A percentile compares a stretch with the other conserved stretches of the same genome.
phyloP scores from a whole-genome alignment of 257 asterid genomes.

The Rehmannia glutinosa region DNA sequence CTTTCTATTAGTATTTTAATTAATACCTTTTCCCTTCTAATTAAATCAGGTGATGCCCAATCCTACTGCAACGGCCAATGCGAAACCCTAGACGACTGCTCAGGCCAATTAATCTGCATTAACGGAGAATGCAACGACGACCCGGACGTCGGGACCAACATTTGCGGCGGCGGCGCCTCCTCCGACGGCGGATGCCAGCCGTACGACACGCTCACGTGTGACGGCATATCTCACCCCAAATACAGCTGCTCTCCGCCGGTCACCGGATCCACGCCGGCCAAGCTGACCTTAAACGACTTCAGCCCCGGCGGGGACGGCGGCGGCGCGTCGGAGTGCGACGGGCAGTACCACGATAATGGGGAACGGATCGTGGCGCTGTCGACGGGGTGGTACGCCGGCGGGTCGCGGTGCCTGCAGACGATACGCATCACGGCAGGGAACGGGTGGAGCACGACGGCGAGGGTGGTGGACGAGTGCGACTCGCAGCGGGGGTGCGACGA shows the following conservation, averaged over 20 bases:
- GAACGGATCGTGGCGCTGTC: too few species aligned
- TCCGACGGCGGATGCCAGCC: slow-evolving; percentile 7
- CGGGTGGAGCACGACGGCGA: slow-evolving; percentile 34
- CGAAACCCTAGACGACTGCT: slow-evolving; percentile 20
- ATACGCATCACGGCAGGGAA: slow-evolving; percentile 14
- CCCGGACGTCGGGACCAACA: slow-evolving; percentile 26
- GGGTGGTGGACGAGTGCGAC: slow-evolving; percentile 48
- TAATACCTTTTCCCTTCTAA: neutral
- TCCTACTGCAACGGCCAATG: slow-evolving; percentile 33
- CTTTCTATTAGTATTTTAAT: too few species aligned
- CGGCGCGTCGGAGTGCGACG: too few species aligned
- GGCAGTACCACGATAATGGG: too few species aligned
- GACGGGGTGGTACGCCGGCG: too few species aligned
- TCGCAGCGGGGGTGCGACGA: slow-evolving; percentile 26
- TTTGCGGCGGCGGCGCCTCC: slow-evolving; percentile 15
- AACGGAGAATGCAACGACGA: slow-evolving; percentile 36
- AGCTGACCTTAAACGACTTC: slow-evolving; percentile 34
- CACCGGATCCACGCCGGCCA: slow-evolving; percentile 19
- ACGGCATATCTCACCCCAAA: slow-evolving; percentile 2
- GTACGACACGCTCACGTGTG: slow-evolving; percentile 23
- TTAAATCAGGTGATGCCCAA: slow-evolving; percentile 8
- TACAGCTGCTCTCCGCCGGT: slow-evolving; percentile 36
- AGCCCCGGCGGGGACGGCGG: slow-evolving; percentile 32
- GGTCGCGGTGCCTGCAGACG: too few species aligned
- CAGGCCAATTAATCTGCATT: too few species aligned